Evolutionary conservation across 306 rosid species (phyloP), one percentile per base, ranked within the genome.

Genomic region (Trifolium repens): DNA sequence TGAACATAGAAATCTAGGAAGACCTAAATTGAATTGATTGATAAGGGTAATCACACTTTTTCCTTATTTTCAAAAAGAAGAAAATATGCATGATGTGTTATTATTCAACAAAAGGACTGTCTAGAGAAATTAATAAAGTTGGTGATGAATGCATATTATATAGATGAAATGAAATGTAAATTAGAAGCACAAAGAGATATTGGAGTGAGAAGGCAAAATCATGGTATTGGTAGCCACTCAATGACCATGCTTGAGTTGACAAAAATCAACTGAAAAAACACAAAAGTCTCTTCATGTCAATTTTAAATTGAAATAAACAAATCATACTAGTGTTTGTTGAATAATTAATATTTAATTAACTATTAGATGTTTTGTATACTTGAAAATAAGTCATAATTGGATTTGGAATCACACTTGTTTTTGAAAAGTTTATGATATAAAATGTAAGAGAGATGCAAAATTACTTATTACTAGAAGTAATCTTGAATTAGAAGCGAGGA

Each of bases 21-120:
- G 76, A 32, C 55, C 47, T 27, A 60, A 67, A 67, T 54, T 67
- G 73, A 61, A 76, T 10, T 73, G 77, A 69, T 78, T 78, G 82
- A 70, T 74, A 32, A 3, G 16, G 63, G 47, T 54, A 74, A 42
- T 68, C 85, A 69, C 27, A 26, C 82, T 40, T 64, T 68, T 16
- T 58, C 57, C 63, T 66, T 71, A 52, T 81, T 76, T 76, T 69
- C 44, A 78, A 73, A 68, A 83, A 57, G 71, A 83, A 57, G 74
- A 54, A 69, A 69, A 78, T 69, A 71, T 59, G 26, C 59, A 77
- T 80, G 78, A 32, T 82, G 49, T 35, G 61, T 12, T 70, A 49
- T 73, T 68, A 69, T 81, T 84, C 88, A 84, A 81, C 82, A 84
- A 84, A 69, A 69, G 57, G 73, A 69, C 67, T 73, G 35, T 24